Base-by-base conservation (phyloP, 2,329 filamentous ascomycete genomes). In the Diaporthe velutina region DNA sequence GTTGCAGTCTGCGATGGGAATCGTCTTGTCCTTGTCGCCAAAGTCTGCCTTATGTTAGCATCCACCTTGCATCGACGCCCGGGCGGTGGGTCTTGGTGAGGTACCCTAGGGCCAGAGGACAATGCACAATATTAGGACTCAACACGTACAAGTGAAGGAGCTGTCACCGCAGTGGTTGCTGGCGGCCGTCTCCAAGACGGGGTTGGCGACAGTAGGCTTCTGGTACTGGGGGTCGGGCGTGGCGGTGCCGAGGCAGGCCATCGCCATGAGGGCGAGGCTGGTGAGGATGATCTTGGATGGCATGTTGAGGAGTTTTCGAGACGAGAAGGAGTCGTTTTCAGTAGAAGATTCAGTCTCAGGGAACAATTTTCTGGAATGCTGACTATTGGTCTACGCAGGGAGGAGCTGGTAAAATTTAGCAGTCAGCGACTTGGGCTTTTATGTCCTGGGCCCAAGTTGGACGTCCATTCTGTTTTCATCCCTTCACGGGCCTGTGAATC, bases 1-100 rank as follows among this genome's bases (percentile, higher is more conserved):
- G 30, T 66, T 30, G 68, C 73, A 74, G 40, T 74, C 73, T 9
- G 33, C 33, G 30, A 61, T 9, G n/a, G 45, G 19, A 25, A 67
- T 45, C 64, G 61, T 67, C 48, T 30, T 61, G 42, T 71, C 73
- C 9, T 30, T 35, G 33, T 28, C 17, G n/a, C 28, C 38, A 9
- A 74, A 28, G 45, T 67, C 64, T 67, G 45, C 22, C 4, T 25
- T 40, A 12, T 15, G 45, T 67, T 19, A 67, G 35, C 33, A 42
- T 1, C 30, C 22, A 17, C 8, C 19, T 38, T 7, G 8, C 28
- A n/a, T 2, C 12, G 19, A 15, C 19, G 3, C 6, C 10, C 5
- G 38, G 6, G 25, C 3, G 38, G 13, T 19, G 61, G n/a, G 15
- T n/a, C 12, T 17, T n/a, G 30, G 30, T 6, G 15, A 13, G 15